A percentile compares a stretch with the other conserved stretches of the same genome.
These are phyloP conservation scores for Choiromyces venosus DNA, from an alignment of 495 filamentous ascomycete genomes.

Conservation along the genomic window DNA sequence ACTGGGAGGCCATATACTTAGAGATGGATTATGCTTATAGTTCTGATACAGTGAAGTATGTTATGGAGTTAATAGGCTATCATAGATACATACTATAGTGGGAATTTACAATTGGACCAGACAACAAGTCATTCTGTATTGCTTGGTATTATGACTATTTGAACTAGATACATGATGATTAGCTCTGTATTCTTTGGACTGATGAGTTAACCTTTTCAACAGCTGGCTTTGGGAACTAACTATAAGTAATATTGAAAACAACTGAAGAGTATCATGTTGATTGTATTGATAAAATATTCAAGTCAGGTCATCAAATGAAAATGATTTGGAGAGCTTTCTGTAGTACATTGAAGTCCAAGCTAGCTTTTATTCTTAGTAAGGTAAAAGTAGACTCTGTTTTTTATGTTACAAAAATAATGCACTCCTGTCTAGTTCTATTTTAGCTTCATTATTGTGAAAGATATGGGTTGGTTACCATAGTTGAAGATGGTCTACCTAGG, in stretches of 20 bases:
- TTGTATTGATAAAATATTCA: slow-evolving; percentile 20
- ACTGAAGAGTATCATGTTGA: slow-evolving; percentile 18
- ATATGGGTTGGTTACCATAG: slow-evolving; percentile 12
- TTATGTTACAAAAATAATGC: slow-evolving; percentile 9
- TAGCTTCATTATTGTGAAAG: slow-evolving; percentile 14
- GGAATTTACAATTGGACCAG: too few relatives aligned
- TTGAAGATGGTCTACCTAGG: slow-evolving; percentile 18
- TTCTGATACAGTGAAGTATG: too few relatives aligned
- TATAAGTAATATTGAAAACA: slow-evolving; percentile 6
- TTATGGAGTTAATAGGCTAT: too few relatives aligned
- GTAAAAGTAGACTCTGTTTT: slow-evolving; percentile 15
- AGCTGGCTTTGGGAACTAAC: slow-evolving; percentile 8
- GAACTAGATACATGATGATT: slow-evolving; percentile 15
- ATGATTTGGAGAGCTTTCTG: slow-evolving; percentile 21
- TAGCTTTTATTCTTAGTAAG: slow-evolving; percentile 17
- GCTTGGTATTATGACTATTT: background rate
- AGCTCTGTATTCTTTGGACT: slow-evolving; percentile 18
- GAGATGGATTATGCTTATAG: slow-evolving; percentile 2
- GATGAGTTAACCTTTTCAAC: slow-evolving; percentile 21
- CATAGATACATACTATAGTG: too few relatives aligned
- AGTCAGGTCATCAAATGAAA: slow-evolving; percentile 3
- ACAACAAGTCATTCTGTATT: too few relatives aligned
- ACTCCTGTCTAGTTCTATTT: slow-evolving; percentile 18
- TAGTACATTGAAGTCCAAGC: slow-evolving; percentile 16
- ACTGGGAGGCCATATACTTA: background rate